These are phyloP conservation scores for Purshia tridentata DNA, from an alignment of 306 rosid genomes.

Conservation along the genomic window DNA sequence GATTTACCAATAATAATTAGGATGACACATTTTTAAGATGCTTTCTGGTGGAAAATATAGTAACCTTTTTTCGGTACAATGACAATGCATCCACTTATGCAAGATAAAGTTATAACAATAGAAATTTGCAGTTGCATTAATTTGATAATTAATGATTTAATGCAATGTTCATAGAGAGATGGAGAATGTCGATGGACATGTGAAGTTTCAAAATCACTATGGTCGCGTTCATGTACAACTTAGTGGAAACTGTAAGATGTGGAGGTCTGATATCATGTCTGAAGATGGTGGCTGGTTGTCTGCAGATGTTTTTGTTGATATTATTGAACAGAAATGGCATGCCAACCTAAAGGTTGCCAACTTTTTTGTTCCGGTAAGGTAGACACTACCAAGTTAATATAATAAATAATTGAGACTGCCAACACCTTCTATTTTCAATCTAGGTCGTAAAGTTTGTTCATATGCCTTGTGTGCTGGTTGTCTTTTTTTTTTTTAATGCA, in stretches of 20 bases:
- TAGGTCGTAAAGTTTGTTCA: constrained; percentile 25
- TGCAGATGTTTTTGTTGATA: constrained; percentile 77
- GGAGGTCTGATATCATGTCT: constrained; percentile 67
- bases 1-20: not conserved
- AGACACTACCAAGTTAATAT: constrained; percentile 13
- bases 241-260: constrained; percentile 82
- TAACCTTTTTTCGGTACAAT: not conserved
- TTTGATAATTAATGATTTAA: constrained; percentile 14
- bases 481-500: constrained; percentile 41
- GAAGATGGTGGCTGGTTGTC: constrained; percentile 96
- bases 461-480: constrained; percentile 26
- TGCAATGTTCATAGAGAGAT: constrained; percentile 57
- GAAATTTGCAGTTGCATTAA: not conserved
- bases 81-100: constrained; percentile 9
- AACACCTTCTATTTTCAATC: not conserved
- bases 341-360: constrained; percentile 70
- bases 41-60: not conserved
- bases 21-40: not conserved
- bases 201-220: constrained; percentile 74
- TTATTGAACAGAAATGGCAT: constrained; percentile 82
- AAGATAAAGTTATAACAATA: constrained; percentile 1
- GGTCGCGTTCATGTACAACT: constrained; percentile 63
- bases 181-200: constrained; percentile 78
- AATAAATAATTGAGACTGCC: constrained; percentile 15
- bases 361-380: constrained; percentile 86